Conservation (phyloP, 2,329 filamentous ascomycete species). For the Zelopaecilomyces penicillatus region DNA sequence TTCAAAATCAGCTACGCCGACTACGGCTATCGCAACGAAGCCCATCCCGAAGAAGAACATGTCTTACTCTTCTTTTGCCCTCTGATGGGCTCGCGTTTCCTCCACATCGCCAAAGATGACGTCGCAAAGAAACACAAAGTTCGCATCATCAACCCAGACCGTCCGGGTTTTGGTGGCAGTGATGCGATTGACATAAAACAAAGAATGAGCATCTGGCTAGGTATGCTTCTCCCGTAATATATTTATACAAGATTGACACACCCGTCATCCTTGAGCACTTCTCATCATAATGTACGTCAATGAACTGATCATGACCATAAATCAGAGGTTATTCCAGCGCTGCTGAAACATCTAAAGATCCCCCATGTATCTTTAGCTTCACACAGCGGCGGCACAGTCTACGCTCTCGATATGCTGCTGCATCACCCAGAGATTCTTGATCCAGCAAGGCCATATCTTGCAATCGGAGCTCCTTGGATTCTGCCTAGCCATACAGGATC, state of each 20-base stretch:
- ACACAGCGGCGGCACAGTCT: slow-evolving; percentile 24
- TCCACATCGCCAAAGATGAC: slow-evolving; percentile 24
- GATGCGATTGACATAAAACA: slow-evolving; percentile 15
- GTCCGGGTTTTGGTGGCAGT: slow-evolving; percentile 29
- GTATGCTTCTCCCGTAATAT: too few species aligned
- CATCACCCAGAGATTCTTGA: slow-evolving; percentile 20
- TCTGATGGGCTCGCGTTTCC: slow-evolving; percentile 20
- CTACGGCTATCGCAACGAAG: slow-evolving; percentile 22
- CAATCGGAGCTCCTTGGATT: slow-evolving; percentile 24
- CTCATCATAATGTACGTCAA: background rate
- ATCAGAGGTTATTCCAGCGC: slow-evolving; percentile 19
- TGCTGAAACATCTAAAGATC: slow-evolving; percentile 25
- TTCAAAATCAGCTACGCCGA: slow-evolving; percentile 19
- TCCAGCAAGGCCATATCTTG: slow-evolving; percentile 17
- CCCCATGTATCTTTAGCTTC: slow-evolving; percentile 19
- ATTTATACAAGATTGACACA: too few species aligned
- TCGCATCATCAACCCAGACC: slow-evolving; percentile 24
- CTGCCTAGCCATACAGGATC: slow-evolving; percentile 17
- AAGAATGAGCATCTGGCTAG: slow-evolving; percentile 19
- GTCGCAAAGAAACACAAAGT: slow-evolving; percentile 22
- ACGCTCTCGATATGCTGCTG: slow-evolving; percentile 22
- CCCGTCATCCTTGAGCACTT: too few species aligned
- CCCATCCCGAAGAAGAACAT: slow-evolving; percentile 15
- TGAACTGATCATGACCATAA: background rate
- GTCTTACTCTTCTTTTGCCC: slow-evolving; percentile 22